Evolutionary conservation across 352 stramenopile genomes (phyloP), one percentile per base, ranked within the genome.

Genomic region (Phytophthora pistaciae): DNA sequence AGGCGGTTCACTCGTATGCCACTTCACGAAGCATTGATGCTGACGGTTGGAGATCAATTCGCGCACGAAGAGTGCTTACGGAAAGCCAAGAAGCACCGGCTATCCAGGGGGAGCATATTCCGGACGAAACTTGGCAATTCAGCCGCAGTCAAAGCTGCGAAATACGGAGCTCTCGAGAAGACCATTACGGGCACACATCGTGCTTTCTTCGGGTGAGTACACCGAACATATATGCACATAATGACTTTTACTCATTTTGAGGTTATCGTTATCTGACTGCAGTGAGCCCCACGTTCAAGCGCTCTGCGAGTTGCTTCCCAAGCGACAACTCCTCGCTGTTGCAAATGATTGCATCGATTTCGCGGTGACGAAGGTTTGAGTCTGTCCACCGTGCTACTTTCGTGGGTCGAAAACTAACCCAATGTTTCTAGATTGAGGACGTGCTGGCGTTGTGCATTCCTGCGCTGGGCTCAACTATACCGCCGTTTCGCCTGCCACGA

Each of bases 401-500:
- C 21, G 16, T 49, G 14, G 16, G 5, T 52, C 40, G 25, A 9
- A 36, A 23, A 44, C 38, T 53, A 20, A 57, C 55, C 36, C n/a
- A 10, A 56, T 56, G 40, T 18, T n/a, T 31, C n/a, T 23, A 94
- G 78, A 79, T 96, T 18, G 70, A 84, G 65, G 84, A 96, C 3
- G 79, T 94, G 21, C 63, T 98, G 7, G 69, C 81, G 44, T 55
- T 91, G 29, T 96, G 91, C 50, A 72, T 95, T 8, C 74, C 91
- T 40, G 90, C 91, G 7, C 68, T 97, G 5, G 88, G 78, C 0
- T 77, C 83, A 1, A 80, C 90, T 6, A 91, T 97, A 40, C 89
- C 89, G 9, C 86, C 88, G 3, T 93, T 90, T 72, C 85, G 84
- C 20, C 73, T 94, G 23, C 91, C 88, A 2, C 83, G 80, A 46